A percentile compares a stretch with the other conserved stretches of the same genome.
phyloP scores from a whole-genome alignment of 345 rosid species.

The Draba incana region DNA sequence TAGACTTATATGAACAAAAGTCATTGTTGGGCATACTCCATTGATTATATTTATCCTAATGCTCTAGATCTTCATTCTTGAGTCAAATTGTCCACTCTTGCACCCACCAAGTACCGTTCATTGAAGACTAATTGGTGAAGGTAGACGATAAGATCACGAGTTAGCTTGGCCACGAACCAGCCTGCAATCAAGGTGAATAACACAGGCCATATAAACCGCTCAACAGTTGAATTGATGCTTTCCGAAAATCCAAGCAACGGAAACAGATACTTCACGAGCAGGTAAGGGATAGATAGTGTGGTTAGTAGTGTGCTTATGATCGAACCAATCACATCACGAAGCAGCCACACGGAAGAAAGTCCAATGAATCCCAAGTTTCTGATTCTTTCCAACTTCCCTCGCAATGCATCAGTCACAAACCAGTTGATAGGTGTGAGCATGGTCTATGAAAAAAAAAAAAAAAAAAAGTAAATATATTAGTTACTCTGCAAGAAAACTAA shows the following conservation, averaged over 20 bases:
- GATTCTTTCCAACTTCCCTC: conserved; percentile 21
- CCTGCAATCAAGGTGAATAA: conserved; percentile 5
- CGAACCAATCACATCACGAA: conserved; percentile 32
- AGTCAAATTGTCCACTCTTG: conserved; percentile 17
- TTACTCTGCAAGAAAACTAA: not conserved
- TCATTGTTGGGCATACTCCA: not conserved
- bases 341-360: conserved; percentile 30
- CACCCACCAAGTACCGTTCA: conserved; percentile 38
- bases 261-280: conserved; percentile 17
- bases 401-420: conserved; percentile 25
- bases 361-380: not conserved
- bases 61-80: not conserved
- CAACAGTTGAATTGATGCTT: conserved; percentile 11
- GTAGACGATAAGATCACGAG: conserved; percentile 18
- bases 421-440: conserved; percentile 14
- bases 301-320: conserved; percentile 28
- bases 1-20: conserved; percentile 11
- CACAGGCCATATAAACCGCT: conserved; percentile 31
- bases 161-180: conserved; percentile 25
- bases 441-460: not conserved
- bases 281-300: conserved; percentile 26
- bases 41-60: not conserved
- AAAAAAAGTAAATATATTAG: not conserved
- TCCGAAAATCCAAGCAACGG: conserved; percentile 33
- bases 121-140: conserved; percentile 31